Percentiles rank a stretch among this genome's conserved stretches.
Evolutionary conservation across 805 yeast species (phyloP).

Genomic region (Spathaspora hagerdaliae): DNA sequence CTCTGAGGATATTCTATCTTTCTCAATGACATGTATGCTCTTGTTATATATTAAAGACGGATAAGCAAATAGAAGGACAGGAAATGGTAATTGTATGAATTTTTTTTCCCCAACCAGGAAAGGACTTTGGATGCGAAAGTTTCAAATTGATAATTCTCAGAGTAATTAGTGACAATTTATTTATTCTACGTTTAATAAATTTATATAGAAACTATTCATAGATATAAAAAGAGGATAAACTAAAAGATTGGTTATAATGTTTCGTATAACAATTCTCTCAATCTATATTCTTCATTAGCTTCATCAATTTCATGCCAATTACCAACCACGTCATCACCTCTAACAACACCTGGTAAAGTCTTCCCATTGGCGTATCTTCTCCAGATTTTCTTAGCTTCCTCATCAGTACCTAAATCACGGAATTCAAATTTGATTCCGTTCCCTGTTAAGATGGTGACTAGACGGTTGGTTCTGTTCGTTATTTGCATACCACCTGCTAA

Average conservation of each 20-base stretch:
- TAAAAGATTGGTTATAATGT: conserved; percentile 26
- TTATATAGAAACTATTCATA: no score
- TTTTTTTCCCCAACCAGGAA: no score
- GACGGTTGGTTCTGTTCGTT: conserved; percentile 69
- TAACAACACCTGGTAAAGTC: conserved; percentile 77
- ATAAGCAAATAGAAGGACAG: no score
- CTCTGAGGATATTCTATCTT: no score
- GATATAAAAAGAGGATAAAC: no score
- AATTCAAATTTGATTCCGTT: conserved; percentile 63
- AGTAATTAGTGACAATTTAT: no score
- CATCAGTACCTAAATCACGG: conserved; percentile 84
- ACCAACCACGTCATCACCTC: conserved; percentile 79
- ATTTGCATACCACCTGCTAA: conserved; percentile 84
- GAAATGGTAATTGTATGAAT: no score
- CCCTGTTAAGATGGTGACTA: conserved; percentile 71
- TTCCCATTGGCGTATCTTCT: conserved; percentile 68
- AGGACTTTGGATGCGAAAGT: no score
- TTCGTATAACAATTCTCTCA: conserved; percentile 62
- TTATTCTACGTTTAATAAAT: no score
- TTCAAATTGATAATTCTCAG: no score
- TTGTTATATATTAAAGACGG: no score
- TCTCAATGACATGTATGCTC: no score
- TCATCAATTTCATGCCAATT: conserved; percentile 84
- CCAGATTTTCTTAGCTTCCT: conserved; percentile 82
- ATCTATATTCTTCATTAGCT: conserved; percentile 74